These are phyloP conservation scores for Fusarium papillatum DNA, from an alignment of 2,329 filamentous ascomycete genomes.

Conservation along the genomic window DNA sequence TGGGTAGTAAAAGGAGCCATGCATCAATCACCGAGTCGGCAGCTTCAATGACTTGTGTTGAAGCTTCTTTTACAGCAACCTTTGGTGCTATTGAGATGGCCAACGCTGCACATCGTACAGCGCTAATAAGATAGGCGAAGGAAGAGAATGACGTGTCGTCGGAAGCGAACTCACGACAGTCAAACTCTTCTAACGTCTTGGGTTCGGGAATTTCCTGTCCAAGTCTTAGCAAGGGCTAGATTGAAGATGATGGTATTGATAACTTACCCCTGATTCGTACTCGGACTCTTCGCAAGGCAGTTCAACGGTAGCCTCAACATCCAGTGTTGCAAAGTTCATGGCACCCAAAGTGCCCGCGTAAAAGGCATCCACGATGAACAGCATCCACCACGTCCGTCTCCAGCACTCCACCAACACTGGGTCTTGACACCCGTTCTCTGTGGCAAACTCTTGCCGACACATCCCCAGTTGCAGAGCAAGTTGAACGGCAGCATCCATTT, in stretches of 20 bases:
- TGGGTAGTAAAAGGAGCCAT: slow-evolving; percentile 24
- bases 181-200: slow-evolving; percentile 20
- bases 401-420: slow-evolving; percentile 68
- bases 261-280: slow-evolving; percentile 58
- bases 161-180: slow-evolving; percentile 28
- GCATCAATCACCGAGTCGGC: slow-evolving; percentile 31
- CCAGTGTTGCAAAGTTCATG: slow-evolving; percentile 44
- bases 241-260: background rate
- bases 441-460: slow-evolving; percentile 67
- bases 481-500: slow-evolving; percentile 64
- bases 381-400: slow-evolving; percentile 80
- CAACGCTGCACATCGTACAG: slow-evolving; percentile 13
- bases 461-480: slow-evolving; percentile 73
- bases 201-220: slow-evolving; percentile 20
- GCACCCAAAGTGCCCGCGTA: slow-evolving; percentile 48
- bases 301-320: slow-evolving; percentile 66
- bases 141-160: slow-evolving; percentile 23
- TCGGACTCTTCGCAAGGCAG: slow-evolving; percentile 76
- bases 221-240: background rate
- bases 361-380: slow-evolving; percentile 73
- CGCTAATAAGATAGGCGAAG: slow-evolving; percentile 32
- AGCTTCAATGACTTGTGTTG: slow-evolving; percentile 18
- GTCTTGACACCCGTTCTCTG: slow-evolving; percentile 60
- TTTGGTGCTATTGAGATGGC: slow-evolving; percentile 23
- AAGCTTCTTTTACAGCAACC: slow-evolving; percentile 16